Base-by-base conservation (phyloP, 495 filamentous ascomycete genomes). In the Daldinia caldariorum region DNA sequence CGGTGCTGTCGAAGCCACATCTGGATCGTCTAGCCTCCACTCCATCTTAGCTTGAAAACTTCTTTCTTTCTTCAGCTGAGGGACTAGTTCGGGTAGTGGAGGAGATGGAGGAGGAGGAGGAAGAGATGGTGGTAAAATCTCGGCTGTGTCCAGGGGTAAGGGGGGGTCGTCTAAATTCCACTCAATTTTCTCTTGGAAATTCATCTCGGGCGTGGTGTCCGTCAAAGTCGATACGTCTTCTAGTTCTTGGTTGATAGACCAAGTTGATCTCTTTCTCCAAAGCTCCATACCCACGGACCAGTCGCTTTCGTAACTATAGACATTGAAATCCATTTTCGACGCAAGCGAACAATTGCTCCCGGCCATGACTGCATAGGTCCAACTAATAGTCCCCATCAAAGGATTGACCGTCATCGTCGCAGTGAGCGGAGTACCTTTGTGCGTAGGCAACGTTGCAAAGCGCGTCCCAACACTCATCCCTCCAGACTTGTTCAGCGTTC, bases 261-360 rank as follows among this genome's bases (percentile, higher is more conserved):
- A 77, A 37, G 78, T 81, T 69, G 77, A 69, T 58, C 74, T 78
- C 78, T 86, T 78, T 79, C 85, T 86, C 94, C 96, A 99, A 32
- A 97, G 81, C 78, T 99, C 96, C 77, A 89, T 91, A 12, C 96
- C 95, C 8, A 97, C 83, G 43, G 91, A 90, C 82, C 97, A 86
- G 39, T 96, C 94, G 76, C 92, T 97, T 81, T 98, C 95, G 81
- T 97, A 99, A 73, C 92, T 96, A 81, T 97, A 97, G 56, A 97
- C 93, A 76, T 99, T 99, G 78, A 98, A 99, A 69, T 95, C 93
- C 81, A 98, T 94, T 43, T 90, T 88, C 34, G 92, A 93, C 63
- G 93, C 94, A 51, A 99, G 87, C 0, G 93, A 89, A 57, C 95
- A 86, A 63, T 93, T 88, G 12, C 85, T 88, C 20, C 91, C 90